phyloP scores from a whole-genome alignment of 2,329 filamentous ascomycete species.

The Phoma herbarum region DNA sequence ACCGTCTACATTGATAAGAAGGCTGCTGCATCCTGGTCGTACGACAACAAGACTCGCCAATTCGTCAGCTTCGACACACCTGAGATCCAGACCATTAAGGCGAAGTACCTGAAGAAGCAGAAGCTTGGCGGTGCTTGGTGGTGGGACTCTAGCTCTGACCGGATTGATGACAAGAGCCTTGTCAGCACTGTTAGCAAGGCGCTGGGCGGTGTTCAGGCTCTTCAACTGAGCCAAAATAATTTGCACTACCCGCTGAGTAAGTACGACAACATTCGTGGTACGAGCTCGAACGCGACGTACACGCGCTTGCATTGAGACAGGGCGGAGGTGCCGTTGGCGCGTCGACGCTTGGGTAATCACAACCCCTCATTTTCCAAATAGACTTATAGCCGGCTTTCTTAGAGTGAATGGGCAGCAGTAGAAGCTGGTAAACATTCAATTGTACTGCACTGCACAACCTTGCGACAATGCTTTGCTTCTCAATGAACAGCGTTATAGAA shows the following conservation, averaged over 20 bases:
- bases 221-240: conserved; percentile 25
- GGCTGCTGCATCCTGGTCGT: conserved; percentile 33
- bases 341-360: not conserved
- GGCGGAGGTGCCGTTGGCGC: not conserved
- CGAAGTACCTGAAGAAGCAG: conserved; percentile 35
- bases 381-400: not conserved
- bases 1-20: conserved; percentile 34
- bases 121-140: conserved; percentile 44
- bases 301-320: conserved; percentile 1
- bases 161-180: conserved; percentile 31
- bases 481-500: conserved; percentile 19
- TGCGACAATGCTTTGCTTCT: not conserved
- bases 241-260: conserved; percentile 36
- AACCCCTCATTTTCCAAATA: not conserved
- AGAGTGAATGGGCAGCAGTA: not conserved
- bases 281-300: not conserved
- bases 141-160: conserved; percentile 43
- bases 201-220: conserved; percentile 24
- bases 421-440: not conserved
- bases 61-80: conserved; percentile 42
- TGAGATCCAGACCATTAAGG: conserved; percentile 34
- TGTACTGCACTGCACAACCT: not conserved
- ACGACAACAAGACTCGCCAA: conserved; percentile 30
- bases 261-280: conserved; percentile 33
- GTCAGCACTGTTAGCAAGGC: conserved; percentile 27